phyloP scores from a whole-genome alignment of 2,329 filamentous ascomycete species.

The Colletotrichum tabaci region DNA sequence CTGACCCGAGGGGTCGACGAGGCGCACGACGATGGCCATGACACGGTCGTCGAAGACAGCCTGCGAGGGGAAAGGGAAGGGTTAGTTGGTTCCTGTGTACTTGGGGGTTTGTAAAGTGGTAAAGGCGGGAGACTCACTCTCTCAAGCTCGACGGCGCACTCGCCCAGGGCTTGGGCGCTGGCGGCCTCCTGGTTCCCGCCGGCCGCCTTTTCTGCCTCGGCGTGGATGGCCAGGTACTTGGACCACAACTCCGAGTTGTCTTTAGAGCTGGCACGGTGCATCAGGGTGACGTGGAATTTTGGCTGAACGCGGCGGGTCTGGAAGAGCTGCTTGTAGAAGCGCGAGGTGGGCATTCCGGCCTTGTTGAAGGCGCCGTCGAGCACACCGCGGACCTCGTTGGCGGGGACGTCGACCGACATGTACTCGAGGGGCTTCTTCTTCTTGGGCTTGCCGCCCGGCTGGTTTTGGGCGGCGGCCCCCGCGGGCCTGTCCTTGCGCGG shows the following conservation, averaged over 20 bases:
- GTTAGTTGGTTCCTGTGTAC: conserved; percentile 6
- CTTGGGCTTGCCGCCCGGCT: conserved; percentile 51
- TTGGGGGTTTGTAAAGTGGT: not conserved
- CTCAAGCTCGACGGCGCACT: conserved; percentile 75
- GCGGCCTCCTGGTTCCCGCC: conserved; percentile 51
- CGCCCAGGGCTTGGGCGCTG: conserved; percentile 65
- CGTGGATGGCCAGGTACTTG: conserved; percentile 75
- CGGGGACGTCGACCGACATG: conserved; percentile 66
- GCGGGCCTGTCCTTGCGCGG: conserved; percentile 54
- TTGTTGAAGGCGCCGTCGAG: conserved; percentile 79
- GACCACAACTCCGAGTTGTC: conserved; percentile 82
- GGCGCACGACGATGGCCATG: conserved; percentile 91
- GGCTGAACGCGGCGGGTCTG: conserved; percentile 81
- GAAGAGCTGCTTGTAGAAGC: conserved; percentile 83
- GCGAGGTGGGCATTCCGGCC: conserved; percentile 60
- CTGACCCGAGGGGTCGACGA: conserved; percentile 69
- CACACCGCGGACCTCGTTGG: conserved; percentile 61
- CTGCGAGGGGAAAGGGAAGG: conserved; percentile 47
- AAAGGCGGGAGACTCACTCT: conserved; percentile 57
- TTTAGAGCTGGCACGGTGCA: conserved; percentile 79
- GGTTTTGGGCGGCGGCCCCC: conserved; percentile 45
- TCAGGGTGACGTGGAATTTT: conserved; percentile 94
- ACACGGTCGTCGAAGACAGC: conserved; percentile 88
- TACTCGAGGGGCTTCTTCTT: conserved; percentile 70
- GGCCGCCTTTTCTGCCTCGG: conserved; percentile 53